Conservation (phyloP, 1,139 yeast species). For the Saccharomyces uvarum region DNA sequence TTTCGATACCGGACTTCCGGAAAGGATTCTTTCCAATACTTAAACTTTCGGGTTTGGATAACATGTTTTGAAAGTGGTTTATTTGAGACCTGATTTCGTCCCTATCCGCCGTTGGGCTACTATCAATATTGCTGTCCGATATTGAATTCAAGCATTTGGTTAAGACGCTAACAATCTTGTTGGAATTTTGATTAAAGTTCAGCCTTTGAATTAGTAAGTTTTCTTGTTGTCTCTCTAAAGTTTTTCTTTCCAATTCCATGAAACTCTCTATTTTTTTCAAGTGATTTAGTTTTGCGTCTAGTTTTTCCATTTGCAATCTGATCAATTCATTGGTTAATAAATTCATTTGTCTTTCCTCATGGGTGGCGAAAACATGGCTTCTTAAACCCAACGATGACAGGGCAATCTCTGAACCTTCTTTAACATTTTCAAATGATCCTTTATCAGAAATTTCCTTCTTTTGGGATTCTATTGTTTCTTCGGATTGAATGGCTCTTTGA, state of each 20-base stretch:
- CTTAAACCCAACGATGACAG: constrained; percentile 72
- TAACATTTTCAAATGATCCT: constrained; percentile 19
- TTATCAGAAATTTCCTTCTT: constrained; percentile 11
- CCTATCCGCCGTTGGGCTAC: constrained; percentile 12
- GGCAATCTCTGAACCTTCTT: constrained; percentile 49
- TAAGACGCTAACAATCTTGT: constrained; percentile 13
- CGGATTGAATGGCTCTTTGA: constrained; percentile 45
- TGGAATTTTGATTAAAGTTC: constrained; percentile 40
- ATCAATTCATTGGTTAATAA: constrained; percentile 52
- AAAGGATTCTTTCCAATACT: constrained; percentile 15
- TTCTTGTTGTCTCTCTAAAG: constrained; percentile 69
- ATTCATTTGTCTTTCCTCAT: constrained; percentile 75
- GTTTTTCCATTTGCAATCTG: constrained; percentile 63
- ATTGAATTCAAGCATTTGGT: constrained; percentile 13
- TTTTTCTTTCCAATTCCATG: constrained; percentile 69
- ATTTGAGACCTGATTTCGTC: constrained; percentile 25
- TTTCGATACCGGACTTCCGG: constrained; percentile 7
- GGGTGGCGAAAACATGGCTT: constrained; percentile 72
- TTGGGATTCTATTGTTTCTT: background rate
- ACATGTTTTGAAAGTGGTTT: constrained; percentile 42
- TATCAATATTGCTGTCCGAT: constrained; percentile 9
- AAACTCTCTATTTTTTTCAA: constrained; percentile 68
- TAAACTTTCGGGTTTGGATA: constrained; percentile 44
- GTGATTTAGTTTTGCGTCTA: constrained; percentile 68
- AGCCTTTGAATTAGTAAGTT: constrained; percentile 73